A percentile compares a stretch with the other conserved stretches of the same genome.
Conservation (phyloP, 805 yeast species). For the Komagataella populi region DNA sequence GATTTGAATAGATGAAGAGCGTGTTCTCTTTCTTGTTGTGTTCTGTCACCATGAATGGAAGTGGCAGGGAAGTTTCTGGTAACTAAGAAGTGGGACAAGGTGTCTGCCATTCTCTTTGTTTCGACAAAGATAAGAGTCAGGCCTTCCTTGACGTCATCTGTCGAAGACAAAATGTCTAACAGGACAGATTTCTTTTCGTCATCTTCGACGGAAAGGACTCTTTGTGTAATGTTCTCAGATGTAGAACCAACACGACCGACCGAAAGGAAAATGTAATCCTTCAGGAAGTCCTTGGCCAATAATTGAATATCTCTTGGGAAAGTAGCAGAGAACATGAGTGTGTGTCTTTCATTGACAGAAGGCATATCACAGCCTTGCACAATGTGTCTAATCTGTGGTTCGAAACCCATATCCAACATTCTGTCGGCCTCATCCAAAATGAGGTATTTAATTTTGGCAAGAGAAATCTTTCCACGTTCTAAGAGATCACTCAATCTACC, state of each 20-base stretch:
- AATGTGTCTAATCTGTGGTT: conserved; percentile 97
- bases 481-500: conserved; percentile 95
- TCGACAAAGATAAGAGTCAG: conserved; percentile 92
- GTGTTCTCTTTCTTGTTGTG: conserved; percentile 95
- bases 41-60: conserved; percentile 98
- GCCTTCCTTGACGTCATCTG: conserved; percentile 52
- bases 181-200: conserved; percentile 85
- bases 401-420: conserved; percentile 99
- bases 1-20: conserved; percentile 89
- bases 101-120: conserved; percentile 98
- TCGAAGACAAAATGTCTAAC: conserved; percentile 70
- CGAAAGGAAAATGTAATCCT: conserved; percentile 88
- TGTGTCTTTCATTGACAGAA: conserved; percentile 78
- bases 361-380: conserved; percentile 99
- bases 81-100: conserved; percentile 82
- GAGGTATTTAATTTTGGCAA: conserved; percentile 80
- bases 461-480: conserved; percentile 88
- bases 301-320: conserved; percentile 97
- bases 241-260: conserved; percentile 99
- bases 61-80: conserved; percentile 91
- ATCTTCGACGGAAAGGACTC: conserved; percentile 82
- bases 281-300: conserved; percentile 94
- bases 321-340: conserved; percentile 97
- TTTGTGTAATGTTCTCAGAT: conserved; percentile 95
- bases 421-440: conserved; percentile 99